These are phyloP conservation scores for Fraxinus excelsior DNA, from an alignment of 257 asterid genomes.

Conservation along the genomic window DNA sequence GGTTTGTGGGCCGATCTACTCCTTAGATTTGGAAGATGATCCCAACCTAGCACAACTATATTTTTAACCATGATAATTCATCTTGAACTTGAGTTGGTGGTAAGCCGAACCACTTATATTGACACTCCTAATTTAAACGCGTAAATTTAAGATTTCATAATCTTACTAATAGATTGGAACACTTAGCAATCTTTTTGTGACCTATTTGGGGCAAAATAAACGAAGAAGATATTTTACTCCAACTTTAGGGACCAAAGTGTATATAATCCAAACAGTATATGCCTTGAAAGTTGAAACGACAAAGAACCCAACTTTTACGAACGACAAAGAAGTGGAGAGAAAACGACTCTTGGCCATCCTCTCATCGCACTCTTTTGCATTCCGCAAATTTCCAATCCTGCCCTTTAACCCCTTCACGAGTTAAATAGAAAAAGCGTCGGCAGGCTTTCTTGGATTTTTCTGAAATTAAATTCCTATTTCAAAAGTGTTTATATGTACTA, in stretches of 20 bases:
- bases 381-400: constrained; percentile 21
- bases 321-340: constrained; percentile 24
- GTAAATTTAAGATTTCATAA: too few species aligned
- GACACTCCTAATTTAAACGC: too few species aligned
- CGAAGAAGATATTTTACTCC: not conserved
- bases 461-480: constrained; percentile 16
- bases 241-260: not conserved
- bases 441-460: constrained; percentile 43
- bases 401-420: constrained; percentile 39
- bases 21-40: too few species aligned
- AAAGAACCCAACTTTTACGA: constrained; percentile 17
- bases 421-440: constrained; percentile 49
- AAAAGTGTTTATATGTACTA: constrained; percentile 1
- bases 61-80: too few species aligned
- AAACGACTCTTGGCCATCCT: constrained; percentile 21
- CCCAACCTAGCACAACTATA: too few species aligned
- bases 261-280: not conserved
- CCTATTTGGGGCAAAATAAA: not conserved
- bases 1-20: too few species aligned
- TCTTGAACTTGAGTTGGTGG: too few species aligned
- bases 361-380: not conserved
- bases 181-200: too few species aligned
- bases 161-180: too few species aligned
- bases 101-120: too few species aligned
- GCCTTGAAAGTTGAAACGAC: constrained; percentile 29